Evolutionary conservation across 768 basidiomycete species (phyloP), one percentile per base, ranked within the genome.

Genomic region (Lepiota venenata): DNA sequence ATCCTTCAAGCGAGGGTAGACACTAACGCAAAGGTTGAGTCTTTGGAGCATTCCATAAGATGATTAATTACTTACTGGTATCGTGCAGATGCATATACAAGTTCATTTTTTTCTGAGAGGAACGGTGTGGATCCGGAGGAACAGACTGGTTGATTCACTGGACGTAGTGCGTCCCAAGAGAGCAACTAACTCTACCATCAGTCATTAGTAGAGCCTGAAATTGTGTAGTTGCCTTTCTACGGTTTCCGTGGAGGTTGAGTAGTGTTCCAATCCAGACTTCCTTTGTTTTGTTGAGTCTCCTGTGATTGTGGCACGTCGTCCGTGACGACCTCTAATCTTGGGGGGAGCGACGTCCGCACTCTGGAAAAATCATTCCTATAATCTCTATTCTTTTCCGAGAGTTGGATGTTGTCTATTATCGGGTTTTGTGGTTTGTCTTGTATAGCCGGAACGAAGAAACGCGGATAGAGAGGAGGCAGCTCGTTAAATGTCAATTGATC

Each of bases 351-450:
- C 5, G 18, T 36, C n/a, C 41, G 47, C 15, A 12, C 1, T 16
- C 15, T 35, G 20, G 16, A 35, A 36, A 22, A 47, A 54, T 25
- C 39, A 32, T 60, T 57, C 45, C 56, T 50, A 40, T 58, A 56
- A 18, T 56, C 56, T 12, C 38, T 55, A 40, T 63, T 67, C 32
- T 51, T 40, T 12, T 58, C 50, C 47, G 69, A 62, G 15, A 69
- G 58, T 29, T 74, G 75, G 20, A 88, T 57, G 15, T 74, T 69
- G 40, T 87, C 83, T 66, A 91, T 71, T 58, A 91, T 88, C 2
- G 88, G 89, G 64, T 92, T 84, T 63, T 91, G 89, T 2, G 89
- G 88, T 58, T 79, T 82, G 55, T 90, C 79, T n/a, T 75, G 69
- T 42, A 92, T 68, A n/a, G 60, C 67, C 9, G 87, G 84, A n/a